Conservation (phyloP, 495 filamentous ascomycete species). For the Aspergillus mulundensis region DNA sequence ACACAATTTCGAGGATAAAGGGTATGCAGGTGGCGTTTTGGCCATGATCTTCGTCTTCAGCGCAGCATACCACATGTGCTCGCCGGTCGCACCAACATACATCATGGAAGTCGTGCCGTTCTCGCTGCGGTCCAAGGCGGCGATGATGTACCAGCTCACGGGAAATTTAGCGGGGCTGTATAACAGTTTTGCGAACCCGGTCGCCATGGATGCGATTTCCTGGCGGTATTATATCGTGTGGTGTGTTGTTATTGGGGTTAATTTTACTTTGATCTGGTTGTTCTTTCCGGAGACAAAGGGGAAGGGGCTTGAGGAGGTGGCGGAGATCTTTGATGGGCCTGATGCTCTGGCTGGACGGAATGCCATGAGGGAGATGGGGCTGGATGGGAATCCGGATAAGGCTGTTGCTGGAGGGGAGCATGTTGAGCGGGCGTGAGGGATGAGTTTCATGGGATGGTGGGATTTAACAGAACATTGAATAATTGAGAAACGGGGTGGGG, state of each 20-base stretch:
- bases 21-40: slow-evolving; percentile 2
- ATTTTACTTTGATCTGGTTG: slow-evolving; percentile 3
- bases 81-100: slow-evolving; percentile 9
- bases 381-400: slow-evolving; percentile 8
- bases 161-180: slow-evolving; percentile 8
- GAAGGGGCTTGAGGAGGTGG: slow-evolving; percentile 8
- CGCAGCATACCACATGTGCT: slow-evolving; percentile 7
- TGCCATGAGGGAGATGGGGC: slow-evolving; percentile 9
- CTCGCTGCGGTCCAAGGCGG: slow-evolving; percentile 6
- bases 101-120: slow-evolving; percentile 11
- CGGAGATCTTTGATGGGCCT: slow-evolving; percentile 10
- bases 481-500: too few relatives aligned
- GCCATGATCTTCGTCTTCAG: slow-evolving; percentile 11
- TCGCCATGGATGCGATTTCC: slow-evolving; percentile 9
- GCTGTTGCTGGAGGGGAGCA: slow-evolving; percentile 1
- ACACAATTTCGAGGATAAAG: background rate
- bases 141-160: slow-evolving; percentile 9
- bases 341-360: slow-evolving; percentile 1
- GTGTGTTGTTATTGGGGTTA: slow-evolving; percentile 4
- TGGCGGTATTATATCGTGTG: slow-evolving; percentile 10
- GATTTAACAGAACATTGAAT: too few relatives aligned
- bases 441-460: too few relatives aligned
- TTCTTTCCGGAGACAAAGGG: slow-evolving; percentile 11
- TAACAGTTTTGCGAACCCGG: slow-evolving; percentile 9
- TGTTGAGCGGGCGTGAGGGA: background rate